A percentile compares a stretch with the other conserved stretches of the same genome.
phyloP scores from a whole-genome alignment of 176 grass and related monocot genomes.

The barley (Hordeum vulgare) region MorexV3_pseudomolecules_assembly NC_058518.1:476631321-476631820 shows the following conservation, averaged over 20 bases:
- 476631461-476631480: not conserved
- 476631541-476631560: conserved; percentile 5
- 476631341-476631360: not conserved
- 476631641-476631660: not conserved
- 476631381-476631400: not conserved
- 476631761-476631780: not conserved
- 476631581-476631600: conserved; percentile 79
- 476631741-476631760: not conserved
- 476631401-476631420: not conserved
- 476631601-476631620: not conserved
- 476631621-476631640: not conserved
- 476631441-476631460: not conserved
- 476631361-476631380: not conserved
- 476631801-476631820: too few relatives aligned
- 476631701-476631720: not conserved
- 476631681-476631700: not conserved
- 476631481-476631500: not conserved
- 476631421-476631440: not conserved
- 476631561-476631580: conserved; percentile 94
- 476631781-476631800: too few relatives aligned
- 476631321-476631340: not conserved
- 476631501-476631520: not conserved
- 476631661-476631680: not conserved
- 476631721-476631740: not conserved
- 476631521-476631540: not conserved